Percentiles rank a stretch among this genome's conserved stretches.
phyloP scores from a whole-genome alignment of 176 grass and related monocot species.

The Tuctoria greenei region DNA sequence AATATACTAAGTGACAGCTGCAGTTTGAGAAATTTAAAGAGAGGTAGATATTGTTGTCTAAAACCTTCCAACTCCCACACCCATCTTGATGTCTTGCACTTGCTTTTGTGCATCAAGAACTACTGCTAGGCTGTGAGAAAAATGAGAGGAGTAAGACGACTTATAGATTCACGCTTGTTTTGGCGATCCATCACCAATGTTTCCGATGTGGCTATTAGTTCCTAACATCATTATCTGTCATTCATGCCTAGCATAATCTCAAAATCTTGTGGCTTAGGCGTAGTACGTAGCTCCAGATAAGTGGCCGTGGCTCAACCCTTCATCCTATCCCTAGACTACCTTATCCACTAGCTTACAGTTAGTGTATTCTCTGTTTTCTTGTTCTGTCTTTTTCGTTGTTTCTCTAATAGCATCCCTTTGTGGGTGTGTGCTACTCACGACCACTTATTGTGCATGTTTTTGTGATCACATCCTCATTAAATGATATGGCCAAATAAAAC shows the following conservation, averaged over 20 bases:
- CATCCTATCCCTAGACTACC: conserved; percentile 41
- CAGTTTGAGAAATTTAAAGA: background rate
- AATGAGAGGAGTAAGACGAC: background rate
- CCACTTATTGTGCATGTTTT: conserved; percentile 45
- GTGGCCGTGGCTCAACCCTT: conserved; percentile 43
- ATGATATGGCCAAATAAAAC: conserved; percentile 29
- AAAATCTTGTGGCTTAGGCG: conserved; percentile 38
- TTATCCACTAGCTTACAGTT: conserved; percentile 46
- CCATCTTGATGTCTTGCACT: background rate
- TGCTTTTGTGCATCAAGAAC: conserved; percentile 10
- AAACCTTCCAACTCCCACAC: background rate
- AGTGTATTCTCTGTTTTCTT: conserved; percentile 29
- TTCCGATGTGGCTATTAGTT: conserved; percentile 25
- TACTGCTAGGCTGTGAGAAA: background rate
- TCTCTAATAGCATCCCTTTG: conserved; percentile 31
- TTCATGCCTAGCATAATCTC: conserved; percentile 44
- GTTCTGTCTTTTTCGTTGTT: conserved; percentile 32
- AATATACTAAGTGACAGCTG: background rate
- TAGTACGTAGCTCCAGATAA: conserved; percentile 45
- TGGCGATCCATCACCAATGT: background rate
- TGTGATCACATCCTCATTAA: conserved; percentile 31
- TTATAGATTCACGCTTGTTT: conserved; percentile 17
- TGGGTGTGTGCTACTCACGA: conserved; percentile 37
- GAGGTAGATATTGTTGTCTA: conserved; percentile 6
- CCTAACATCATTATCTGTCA: conserved; percentile 8